These are phyloP conservation scores for Saccharomyces hybrid DNA, from an alignment of 1,139 yeast genomes.

Conservation along the genomic window DNA sequence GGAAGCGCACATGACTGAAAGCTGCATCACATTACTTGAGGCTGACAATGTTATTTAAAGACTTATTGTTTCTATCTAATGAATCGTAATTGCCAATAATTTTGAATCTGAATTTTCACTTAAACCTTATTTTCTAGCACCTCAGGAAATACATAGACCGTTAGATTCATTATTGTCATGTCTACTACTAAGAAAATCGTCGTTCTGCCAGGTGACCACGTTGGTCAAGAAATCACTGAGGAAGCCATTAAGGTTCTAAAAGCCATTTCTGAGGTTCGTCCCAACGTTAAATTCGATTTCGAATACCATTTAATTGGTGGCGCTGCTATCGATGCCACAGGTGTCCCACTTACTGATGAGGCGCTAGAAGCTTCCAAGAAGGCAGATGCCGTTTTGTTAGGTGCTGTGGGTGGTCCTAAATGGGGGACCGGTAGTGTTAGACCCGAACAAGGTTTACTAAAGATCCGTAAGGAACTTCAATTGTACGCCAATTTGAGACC, in stretches of 20 bases:
- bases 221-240: conserved; percentile 79
- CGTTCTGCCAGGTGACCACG: conserved; percentile 93
- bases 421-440: conserved; percentile 89
- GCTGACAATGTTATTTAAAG: not conserved
- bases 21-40: not conserved
- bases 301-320: conserved; percentile 89
- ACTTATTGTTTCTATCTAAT: not conserved
- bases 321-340: conserved; percentile 96
- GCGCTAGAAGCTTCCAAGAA: conserved; percentile 74
- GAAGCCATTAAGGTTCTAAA: conserved; percentile 89
- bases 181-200: conserved; percentile 57
- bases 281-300: conserved; percentile 63
- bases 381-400: conserved; percentile 89
- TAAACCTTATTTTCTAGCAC: not conserved
- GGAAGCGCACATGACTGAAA: not conserved
- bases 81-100: not conserved
- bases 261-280: conserved; percentile 62
- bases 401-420: conserved; percentile 99
- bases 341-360: conserved; percentile 84
- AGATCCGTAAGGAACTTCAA: conserved; percentile 89
- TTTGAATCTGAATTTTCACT: too few species aligned
- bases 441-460: conserved; percentile 93
- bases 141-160: not conserved
- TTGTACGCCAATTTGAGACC: conserved; percentile 95
- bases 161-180: not conserved